These are phyloP conservation scores for Salix suchowensis DNA, from an alignment of 345 rosid genomes.

Conservation along the genomic window DNA sequence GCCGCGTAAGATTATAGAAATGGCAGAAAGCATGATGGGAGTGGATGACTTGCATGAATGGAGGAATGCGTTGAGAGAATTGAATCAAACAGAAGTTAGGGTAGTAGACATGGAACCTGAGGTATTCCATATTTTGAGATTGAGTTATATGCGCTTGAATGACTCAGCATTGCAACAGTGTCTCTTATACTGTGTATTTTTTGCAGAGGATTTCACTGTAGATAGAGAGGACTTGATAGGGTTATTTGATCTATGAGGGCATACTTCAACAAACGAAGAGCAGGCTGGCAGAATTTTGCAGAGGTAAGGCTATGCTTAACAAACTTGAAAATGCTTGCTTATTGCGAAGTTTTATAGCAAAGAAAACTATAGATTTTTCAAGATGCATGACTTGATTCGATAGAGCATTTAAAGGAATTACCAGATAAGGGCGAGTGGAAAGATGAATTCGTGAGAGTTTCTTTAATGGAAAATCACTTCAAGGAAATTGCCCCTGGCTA, in stretches of 20 bases:
- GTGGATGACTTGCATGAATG: conserved; percentile 13
- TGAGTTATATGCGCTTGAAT: conserved; percentile 16
- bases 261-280: conserved; percentile 1
- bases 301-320: conserved; percentile 15
- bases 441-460: too few relatives aligned
- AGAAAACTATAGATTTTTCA: not conserved
- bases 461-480: too few relatives aligned
- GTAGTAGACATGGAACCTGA: not conserved
- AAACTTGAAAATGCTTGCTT: conserved; percentile 8
- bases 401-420: too few relatives aligned
- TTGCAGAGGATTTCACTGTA: conserved; percentile 3
- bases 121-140: not conserved
- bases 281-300: conserved; percentile 2
- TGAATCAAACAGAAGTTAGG: not conserved
- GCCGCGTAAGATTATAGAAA: conserved; percentile 10
- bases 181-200: conserved; percentile 16
- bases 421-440: too few relatives aligned
- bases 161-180: conserved; percentile 11
- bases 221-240: conserved; percentile 7
- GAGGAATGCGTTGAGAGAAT: conserved; percentile 16
- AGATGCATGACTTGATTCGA: too few relatives aligned
- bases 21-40: conserved; percentile 20
- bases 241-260: conserved; percentile 20
- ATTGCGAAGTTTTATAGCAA: not conserved
- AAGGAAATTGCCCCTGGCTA: too few relatives aligned